Evolutionary conservation across 495 filamentous ascomycete genomes (phyloP).

Genomic region (Aspergillus ostianus): DNA sequence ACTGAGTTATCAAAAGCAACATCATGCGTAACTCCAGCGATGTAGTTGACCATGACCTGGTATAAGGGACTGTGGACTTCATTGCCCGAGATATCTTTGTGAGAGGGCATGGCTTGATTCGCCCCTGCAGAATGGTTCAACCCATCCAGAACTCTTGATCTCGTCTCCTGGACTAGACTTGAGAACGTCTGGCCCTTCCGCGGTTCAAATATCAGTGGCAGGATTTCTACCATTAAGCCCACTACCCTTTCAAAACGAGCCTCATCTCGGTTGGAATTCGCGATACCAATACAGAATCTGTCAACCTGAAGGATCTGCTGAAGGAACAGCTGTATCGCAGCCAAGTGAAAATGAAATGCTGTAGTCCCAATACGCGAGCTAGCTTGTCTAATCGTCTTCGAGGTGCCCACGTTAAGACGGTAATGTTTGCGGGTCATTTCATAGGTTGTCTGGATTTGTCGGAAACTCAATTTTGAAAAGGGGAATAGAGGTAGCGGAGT

Average conservation of each 20-base stretch:
- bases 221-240: slow-evolving; percentile 48
- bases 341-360: slow-evolving; percentile 46
- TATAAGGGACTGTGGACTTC: slow-evolving; percentile 32
- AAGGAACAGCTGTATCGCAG: slow-evolving; percentile 34
- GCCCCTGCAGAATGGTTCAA: slow-evolving; percentile 27
- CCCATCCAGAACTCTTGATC: slow-evolving; percentile 22
- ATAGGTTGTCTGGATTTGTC: slow-evolving; percentile 1
- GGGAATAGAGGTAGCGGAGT: background rate
- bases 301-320: slow-evolving; percentile 22
- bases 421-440: slow-evolving; percentile 11
- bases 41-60: slow-evolving; percentile 44
- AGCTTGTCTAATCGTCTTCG: slow-evolving; percentile 17
- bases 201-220: slow-evolving; percentile 39
- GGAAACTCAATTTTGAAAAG: background rate
- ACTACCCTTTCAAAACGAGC: slow-evolving; percentile 30
- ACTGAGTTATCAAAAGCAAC: background rate
- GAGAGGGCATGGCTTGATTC: slow-evolving; percentile 33
- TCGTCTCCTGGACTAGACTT: slow-evolving; percentile 16
- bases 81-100: background rate
- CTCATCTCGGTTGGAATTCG: slow-evolving; percentile 39
- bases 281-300: slow-evolving; percentile 44
- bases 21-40: slow-evolving; percentile 18
- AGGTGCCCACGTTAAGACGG: slow-evolving; percentile 15
- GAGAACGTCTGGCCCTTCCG: slow-evolving; percentile 16
- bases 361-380: slow-evolving; percentile 26